Conservation (phyloP, 805 yeast species). For the Wickerhamia fluorescens region DNA sequence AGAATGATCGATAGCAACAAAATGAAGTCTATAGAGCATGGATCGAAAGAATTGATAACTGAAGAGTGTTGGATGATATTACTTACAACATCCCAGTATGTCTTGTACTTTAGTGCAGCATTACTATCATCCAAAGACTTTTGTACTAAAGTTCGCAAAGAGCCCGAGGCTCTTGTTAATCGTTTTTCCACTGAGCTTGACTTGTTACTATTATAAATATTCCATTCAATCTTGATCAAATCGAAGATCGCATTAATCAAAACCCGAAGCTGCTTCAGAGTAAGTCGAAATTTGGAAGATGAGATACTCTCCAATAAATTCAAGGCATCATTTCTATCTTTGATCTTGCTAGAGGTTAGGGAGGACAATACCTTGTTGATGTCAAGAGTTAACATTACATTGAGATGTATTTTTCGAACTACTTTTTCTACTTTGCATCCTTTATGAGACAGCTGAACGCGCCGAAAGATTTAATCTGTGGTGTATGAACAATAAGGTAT, state of each 20-base stretch:
- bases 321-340: constrained; percentile 50
- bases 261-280: constrained; percentile 15
- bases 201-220: constrained; percentile 14
- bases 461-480: neutral
- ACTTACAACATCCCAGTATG: constrained; percentile 12
- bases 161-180: constrained; percentile 23
- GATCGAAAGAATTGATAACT: constrained; percentile 8
- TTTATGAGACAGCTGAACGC: no score
- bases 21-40: constrained; percentile 21
- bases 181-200: constrained; percentile 21
- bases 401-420: no score
- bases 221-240: constrained; percentile 30
- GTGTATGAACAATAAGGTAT: no score
- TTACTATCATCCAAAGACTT: constrained; percentile 8
- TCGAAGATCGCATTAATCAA: constrained; percentile 19
- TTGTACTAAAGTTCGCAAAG: constrained; percentile 20
- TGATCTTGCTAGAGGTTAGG: constrained; percentile 43
- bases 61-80: constrained; percentile 13
- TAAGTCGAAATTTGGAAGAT: constrained; percentile 12
- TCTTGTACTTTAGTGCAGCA: constrained; percentile 14
- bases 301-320: constrained; percentile 14
- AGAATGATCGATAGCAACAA: constrained; percentile 14
- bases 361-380: constrained; percentile 12
- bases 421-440: no score
- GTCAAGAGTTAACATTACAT: constrained; percentile 10